phyloP scores from a whole-genome alignment of 352 stramenopile species.

The Phytophthora syringae region DNA sequence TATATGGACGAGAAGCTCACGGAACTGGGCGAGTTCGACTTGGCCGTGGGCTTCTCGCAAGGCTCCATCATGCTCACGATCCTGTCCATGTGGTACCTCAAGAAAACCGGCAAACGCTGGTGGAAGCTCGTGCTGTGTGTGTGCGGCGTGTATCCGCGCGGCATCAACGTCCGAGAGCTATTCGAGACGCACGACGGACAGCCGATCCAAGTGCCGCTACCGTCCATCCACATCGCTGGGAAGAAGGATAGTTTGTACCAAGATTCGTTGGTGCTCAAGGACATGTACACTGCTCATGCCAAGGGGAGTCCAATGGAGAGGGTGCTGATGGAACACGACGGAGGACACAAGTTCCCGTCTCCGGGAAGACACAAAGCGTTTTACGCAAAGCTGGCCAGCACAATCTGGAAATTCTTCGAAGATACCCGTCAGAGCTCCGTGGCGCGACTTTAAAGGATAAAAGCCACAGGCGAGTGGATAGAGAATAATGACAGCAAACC shows the following conservation, averaged over 20 bases:
- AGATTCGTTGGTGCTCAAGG: constrained; percentile 44
- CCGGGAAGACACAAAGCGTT: constrained; percentile 50
- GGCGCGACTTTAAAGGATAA: constrained; percentile 42
- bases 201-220: constrained; percentile 49
- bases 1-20: constrained; percentile 66
- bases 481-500: constrained; percentile 17
- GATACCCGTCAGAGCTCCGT: constrained; percentile 37
- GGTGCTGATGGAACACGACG: constrained; percentile 50
- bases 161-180: constrained; percentile 45
- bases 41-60: constrained; percentile 83
- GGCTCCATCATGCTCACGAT: constrained; percentile 70
- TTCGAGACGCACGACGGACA: constrained; percentile 53
- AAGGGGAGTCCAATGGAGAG: constrained; percentile 43
- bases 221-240: constrained; percentile 66
- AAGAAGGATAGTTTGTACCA: constrained; percentile 57
- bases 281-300: constrained; percentile 51
- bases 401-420: constrained; percentile 57
- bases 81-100: constrained; percentile 65
- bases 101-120: constrained; percentile 44
- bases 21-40: constrained; percentile 71
- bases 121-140: constrained; percentile 68
- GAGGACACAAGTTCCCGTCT: constrained; percentile 76
- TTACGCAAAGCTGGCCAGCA: constrained; percentile 46
- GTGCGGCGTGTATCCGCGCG: constrained; percentile 41
- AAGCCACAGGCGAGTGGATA: no score